phyloP scores from a whole-genome alignment of 208 protist genomes.

The Wallacemonas collosoma region DNA sequence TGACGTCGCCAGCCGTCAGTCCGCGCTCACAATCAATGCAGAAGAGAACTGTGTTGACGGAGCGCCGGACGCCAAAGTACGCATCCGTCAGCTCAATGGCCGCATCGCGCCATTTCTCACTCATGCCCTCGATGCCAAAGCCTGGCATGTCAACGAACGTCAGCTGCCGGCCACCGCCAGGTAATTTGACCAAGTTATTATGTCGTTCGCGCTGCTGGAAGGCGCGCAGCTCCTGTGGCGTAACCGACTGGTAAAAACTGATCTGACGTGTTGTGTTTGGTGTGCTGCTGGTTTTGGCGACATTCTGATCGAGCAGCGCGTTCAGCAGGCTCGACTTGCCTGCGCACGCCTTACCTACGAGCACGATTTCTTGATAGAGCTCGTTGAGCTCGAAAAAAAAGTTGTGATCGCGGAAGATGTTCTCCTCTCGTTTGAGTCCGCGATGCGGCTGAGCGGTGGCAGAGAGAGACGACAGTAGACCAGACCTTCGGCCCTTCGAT shows the following conservation, averaged over 20 bases:
- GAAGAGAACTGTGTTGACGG: constrained; percentile 90
- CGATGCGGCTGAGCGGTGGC: constrained; percentile 27
- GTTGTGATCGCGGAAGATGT: constrained; percentile 81
- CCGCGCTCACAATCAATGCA: constrained; percentile 89
- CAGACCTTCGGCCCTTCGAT: no score
- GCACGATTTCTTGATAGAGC: constrained; percentile 88
- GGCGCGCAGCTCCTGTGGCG: constrained; percentile 69
- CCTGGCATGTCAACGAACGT: constrained; percentile 92
- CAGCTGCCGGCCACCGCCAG: constrained; percentile 81
- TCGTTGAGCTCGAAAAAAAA: constrained; percentile 93
- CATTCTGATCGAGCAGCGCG: constrained; percentile 70
- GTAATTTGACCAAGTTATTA: constrained; percentile 86
- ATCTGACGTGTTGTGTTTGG: constrained; percentile 86
- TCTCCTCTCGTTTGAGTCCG: constrained; percentile 45
- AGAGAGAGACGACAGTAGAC: no score
- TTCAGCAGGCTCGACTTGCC: constrained; percentile 92
- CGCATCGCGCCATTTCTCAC: constrained; percentile 83
- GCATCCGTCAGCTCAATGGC: constrained; percentile 86
- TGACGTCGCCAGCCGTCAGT: constrained; percentile 86
- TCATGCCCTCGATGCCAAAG: constrained; percentile 92
- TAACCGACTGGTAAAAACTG: constrained; percentile 90
- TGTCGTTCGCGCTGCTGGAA: constrained; percentile 69
- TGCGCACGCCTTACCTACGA: constrained; percentile 81
- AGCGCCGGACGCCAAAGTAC: constrained; percentile 91
- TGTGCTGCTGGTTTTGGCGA: constrained; percentile 86